A percentile compares a stretch with the other conserved stretches of the same genome.
Conservation (phyloP, 2,329 filamentous ascomycete genomes). For the Spiromastix sp. region DNA sequence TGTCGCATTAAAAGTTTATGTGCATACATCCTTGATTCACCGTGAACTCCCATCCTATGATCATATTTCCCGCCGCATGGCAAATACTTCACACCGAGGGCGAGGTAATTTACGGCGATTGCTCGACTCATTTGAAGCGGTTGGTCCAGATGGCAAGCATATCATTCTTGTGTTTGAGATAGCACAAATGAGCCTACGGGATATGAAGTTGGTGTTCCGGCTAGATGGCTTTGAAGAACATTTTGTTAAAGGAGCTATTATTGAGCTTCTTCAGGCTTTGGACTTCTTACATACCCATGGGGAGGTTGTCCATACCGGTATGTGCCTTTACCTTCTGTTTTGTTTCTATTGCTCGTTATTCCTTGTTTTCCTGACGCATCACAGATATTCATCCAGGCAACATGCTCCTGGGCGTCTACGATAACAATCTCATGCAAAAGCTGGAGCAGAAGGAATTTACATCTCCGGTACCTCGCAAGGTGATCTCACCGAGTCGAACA, state of each 20-base stretch:
- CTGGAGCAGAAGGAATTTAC: conserved; percentile 21
- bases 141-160: conserved; percentile 18
- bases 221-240: conserved; percentile 13
- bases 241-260: conserved; percentile 15
- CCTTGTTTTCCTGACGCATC: conserved; percentile 5
- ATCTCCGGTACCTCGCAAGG: conserved; percentile 28
- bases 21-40: conserved; percentile 15
- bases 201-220: conserved; percentile 14
- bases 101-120: conserved; percentile 18
- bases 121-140: conserved; percentile 23
- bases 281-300: conserved; percentile 22
- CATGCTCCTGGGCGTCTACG: conserved; percentile 20
- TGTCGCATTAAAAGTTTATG: conserved; percentile 17
- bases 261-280: conserved; percentile 18
- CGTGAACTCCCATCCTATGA: conserved; percentile 20
- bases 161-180: conserved; percentile 21
- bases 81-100: conserved; percentile 15
- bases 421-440: conserved; percentile 16
- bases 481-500: conserved; percentile 21
- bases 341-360: conserved; percentile 2
- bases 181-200: conserved; percentile 18
- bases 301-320: conserved; percentile 22
- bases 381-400: conserved; percentile 25
- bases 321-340: neutral
- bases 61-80: conserved; percentile 13